Evolutionary conservation across 2,329 filamentous ascomycete species (phyloP).

Genomic region (Xylaria sp.): DNA sequence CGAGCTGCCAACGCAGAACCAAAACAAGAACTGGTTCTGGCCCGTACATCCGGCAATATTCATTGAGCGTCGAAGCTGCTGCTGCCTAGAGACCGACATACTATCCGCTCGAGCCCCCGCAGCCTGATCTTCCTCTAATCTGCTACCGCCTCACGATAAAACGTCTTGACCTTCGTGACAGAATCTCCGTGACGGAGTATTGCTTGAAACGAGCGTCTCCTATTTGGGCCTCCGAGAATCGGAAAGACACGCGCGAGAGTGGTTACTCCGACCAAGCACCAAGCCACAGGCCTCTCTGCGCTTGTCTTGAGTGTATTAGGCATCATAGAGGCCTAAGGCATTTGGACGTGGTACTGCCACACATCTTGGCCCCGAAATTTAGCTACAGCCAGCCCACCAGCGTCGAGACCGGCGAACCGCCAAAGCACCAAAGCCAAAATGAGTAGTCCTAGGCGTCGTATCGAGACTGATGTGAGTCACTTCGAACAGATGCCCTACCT

Average conservation of each 20-base stretch:
- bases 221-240: not conserved
- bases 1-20: too few relatives aligned
- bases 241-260: not conserved
- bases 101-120: not conserved
- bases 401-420: slow-evolving; percentile 5
- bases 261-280: not conserved
- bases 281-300: not conserved
- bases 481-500: not conserved
- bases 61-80: not conserved
- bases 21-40: not conserved
- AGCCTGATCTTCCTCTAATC: not conserved
- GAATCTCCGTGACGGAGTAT: not conserved
- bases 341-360: not conserved
- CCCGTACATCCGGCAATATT: not conserved
- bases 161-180: not conserved
- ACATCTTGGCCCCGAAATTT: not conserved
- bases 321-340: not conserved
- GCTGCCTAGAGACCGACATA: not conserved
- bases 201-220: not conserved
- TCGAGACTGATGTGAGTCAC: slow-evolving; percentile 51
- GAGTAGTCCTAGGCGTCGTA: slow-evolving; percentile 50
- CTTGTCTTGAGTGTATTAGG: not conserved
- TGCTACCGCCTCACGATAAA: not conserved
- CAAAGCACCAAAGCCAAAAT: slow-evolving; percentile 40
- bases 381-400: too few relatives aligned